Percentiles rank a stretch among this genome's conserved stretches.
Conservation (phyloP, 768 basidiomycete species). For the Podaxis rugospora region DNA sequence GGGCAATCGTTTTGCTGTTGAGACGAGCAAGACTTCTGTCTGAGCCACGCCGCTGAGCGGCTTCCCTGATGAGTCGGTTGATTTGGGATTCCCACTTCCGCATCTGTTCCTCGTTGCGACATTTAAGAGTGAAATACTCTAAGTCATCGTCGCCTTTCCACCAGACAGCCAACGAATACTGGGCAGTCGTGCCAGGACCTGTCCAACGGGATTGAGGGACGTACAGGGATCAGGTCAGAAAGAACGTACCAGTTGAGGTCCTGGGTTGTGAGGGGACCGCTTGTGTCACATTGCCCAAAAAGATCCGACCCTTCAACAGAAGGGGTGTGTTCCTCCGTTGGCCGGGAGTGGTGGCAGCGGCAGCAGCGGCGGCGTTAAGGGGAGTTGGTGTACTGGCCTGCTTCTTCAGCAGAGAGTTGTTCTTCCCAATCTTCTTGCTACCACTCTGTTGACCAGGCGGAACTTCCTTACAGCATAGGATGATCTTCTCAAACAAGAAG, state of each 20-base stretch:
- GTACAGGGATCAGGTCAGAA: background rate
- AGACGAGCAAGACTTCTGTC: conserved; percentile 37
- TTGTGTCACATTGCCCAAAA: conserved; percentile 91
- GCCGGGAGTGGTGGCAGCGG: conserved; percentile 40
- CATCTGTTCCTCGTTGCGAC: conserved; percentile 88
- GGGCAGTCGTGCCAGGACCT: conserved; percentile 49
- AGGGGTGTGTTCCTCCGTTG: conserved; percentile 79
- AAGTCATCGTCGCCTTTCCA: conserved; percentile 94
- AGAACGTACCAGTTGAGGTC: conserved; percentile 53
- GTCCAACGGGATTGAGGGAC: conserved; percentile 7
- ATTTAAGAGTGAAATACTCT: conserved; percentile 92
- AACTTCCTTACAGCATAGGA: conserved; percentile 97
- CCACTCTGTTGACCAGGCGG: conserved; percentile 40
- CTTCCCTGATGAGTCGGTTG: conserved; percentile 79
- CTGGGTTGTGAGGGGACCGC: conserved; percentile 61
- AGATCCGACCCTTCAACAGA: conserved; percentile 93
- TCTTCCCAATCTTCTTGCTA: conserved; percentile 74
- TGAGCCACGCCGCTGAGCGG: conserved; percentile 63
- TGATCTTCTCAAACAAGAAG: conserved; percentile 98
- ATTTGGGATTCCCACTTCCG: conserved; percentile 90
- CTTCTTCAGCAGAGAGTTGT: conserved; percentile 87
- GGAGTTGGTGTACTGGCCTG: conserved; percentile 46
- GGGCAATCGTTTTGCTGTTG: background rate
- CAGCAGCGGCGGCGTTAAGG: conserved; percentile 38
- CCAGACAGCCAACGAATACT: conserved; percentile 84